These are phyloP conservation scores for Huntiella moniliformis DNA, from an alignment of 2,329 filamentous ascomycete species.

Conservation along the genomic window DNA sequence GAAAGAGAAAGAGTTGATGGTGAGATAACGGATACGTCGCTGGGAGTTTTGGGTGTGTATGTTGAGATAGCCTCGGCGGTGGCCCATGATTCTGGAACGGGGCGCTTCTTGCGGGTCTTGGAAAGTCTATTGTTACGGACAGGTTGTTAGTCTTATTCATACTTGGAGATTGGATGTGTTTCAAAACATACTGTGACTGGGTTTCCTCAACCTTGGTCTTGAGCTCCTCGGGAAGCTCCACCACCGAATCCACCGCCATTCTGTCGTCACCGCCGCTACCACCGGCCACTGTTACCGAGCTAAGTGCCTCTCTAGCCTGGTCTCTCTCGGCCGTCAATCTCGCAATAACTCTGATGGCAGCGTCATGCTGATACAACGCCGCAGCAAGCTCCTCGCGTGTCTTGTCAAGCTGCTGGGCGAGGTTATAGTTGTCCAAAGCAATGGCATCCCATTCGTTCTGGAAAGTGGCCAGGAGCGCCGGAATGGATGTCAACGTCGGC, in stretches of 20 bases:
- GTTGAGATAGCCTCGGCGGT: conserved; percentile 48
- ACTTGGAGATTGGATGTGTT: neutral
- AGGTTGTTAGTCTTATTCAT: neutral
- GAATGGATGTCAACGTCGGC: conserved; percentile 87
- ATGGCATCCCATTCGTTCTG: conserved; percentile 97
- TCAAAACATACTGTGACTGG: conserved; percentile 51
- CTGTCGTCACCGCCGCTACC: conserved; percentile 46
- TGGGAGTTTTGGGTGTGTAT: conserved; percentile 27
- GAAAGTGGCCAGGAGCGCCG: conserved; percentile 80
- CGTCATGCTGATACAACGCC: conserved; percentile 91
- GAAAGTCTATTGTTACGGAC: conserved; percentile 41
- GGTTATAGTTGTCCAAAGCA: conserved; percentile 75
- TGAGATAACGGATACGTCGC: conserved; percentile 27
- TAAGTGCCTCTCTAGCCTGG: conserved; percentile 75
- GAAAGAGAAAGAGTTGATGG: conserved; percentile 31
- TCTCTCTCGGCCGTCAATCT: conserved; percentile 79
- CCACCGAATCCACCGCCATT: conserved; percentile 72
- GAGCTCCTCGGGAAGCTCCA: conserved; percentile 54
- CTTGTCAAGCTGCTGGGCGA: conserved; percentile 75
- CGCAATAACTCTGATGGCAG: conserved; percentile 87
- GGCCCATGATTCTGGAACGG: conserved; percentile 70
- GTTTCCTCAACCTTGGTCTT: conserved; percentile 58
- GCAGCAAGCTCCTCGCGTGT: conserved; percentile 87
- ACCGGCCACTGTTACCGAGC: conserved; percentile 57
- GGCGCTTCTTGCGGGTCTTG: conserved; percentile 74